Percentiles rank a stretch among this genome's conserved stretches.
These are phyloP conservation scores for Pachyrhizus erosus DNA, from an alignment of 306 rosid genomes.

Conservation along the genomic window DNA sequence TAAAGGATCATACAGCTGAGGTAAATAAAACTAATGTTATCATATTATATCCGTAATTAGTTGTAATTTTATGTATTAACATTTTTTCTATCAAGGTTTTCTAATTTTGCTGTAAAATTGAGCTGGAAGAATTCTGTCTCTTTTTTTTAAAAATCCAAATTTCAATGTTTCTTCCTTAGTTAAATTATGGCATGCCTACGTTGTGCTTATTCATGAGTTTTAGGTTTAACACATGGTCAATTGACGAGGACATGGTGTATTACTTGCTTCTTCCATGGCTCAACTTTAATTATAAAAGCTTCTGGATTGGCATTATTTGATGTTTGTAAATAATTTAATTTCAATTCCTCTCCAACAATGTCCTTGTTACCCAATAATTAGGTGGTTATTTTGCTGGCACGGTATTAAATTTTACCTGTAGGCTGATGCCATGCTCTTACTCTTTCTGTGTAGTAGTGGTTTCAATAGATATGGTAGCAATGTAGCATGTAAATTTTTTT, in stretches of 20 bases:
- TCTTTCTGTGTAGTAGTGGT: neutral
- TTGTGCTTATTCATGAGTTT: slow-evolving; percentile 15
- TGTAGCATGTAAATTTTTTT: neutral
- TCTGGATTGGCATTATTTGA: slow-evolving; percentile 14
- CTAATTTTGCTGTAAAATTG: neutral
- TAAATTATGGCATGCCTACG: neutral
- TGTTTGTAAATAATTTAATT: neutral
- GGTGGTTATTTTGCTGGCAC: neutral
- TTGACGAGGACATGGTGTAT: neutral
- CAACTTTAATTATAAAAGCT: neutral
- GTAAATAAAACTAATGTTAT: slow-evolving; percentile 46
- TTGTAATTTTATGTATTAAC: neutral
- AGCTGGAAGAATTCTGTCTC: neutral
- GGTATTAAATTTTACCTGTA: neutral
- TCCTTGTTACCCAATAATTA: neutral
- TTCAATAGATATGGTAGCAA: neutral
- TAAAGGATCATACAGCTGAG: slow-evolving; percentile 94
- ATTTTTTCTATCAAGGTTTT: neutral
- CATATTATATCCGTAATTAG: neutral
- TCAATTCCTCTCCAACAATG: neutral
- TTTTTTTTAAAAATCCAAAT: neutral
- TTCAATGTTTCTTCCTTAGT: neutral
- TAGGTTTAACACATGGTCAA: neutral
- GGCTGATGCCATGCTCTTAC: neutral
- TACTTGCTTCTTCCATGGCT: neutral